Evolutionary conservation across 1,139 yeast species (phyloP).

Genomic region (Nakaseomyces bracarensis): DNA sequence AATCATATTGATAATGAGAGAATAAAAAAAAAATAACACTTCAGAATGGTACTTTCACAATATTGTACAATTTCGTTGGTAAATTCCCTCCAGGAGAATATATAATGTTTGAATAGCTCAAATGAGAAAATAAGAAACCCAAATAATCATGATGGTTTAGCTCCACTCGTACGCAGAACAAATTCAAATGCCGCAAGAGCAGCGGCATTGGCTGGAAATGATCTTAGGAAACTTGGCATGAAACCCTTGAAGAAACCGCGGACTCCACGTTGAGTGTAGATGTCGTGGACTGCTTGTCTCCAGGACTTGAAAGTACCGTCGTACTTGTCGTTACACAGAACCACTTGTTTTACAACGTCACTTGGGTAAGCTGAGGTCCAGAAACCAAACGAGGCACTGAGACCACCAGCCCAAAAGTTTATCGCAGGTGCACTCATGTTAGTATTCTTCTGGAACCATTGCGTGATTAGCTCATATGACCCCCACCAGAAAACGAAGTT

Average conservation of each 20-base stretch:
- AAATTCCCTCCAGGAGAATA: background rate
- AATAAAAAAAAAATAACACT: no score
- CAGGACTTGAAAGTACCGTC: conserved; percentile 65
- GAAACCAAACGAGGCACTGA: conserved; percentile 59
- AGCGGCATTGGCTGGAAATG: conserved; percentile 89
- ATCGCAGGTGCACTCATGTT: conserved; percentile 55
- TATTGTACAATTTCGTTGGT: background rate
- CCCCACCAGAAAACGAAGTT: conserved; percentile 95
- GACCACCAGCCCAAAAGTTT: conserved; percentile 88
- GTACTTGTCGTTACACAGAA: conserved; percentile 71
- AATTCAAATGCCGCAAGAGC: conserved; percentile 88
- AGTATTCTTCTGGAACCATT: conserved; percentile 58
- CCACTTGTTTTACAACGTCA: conserved; percentile 81
- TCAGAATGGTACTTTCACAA: background rate
- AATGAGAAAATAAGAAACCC: no score
- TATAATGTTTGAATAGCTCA: background rate
- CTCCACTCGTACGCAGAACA: conserved; percentile 47
- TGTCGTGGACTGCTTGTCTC: conserved; percentile 62
- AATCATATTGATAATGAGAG: no score
- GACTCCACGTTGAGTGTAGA: conserved; percentile 54
- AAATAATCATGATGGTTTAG: conserved; percentile 13
- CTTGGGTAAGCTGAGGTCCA: conserved; percentile 89
- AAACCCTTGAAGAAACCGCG: conserved; percentile 73
- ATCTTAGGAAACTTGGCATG: conserved; percentile 62
- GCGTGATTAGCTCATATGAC: conserved; percentile 70